A percentile compares a stretch with the other conserved stretches of the same genome.
phyloP scores from a whole-genome alignment of 2,329 filamentous ascomycete species.

The Ceratocystis lukuohia region DNA sequence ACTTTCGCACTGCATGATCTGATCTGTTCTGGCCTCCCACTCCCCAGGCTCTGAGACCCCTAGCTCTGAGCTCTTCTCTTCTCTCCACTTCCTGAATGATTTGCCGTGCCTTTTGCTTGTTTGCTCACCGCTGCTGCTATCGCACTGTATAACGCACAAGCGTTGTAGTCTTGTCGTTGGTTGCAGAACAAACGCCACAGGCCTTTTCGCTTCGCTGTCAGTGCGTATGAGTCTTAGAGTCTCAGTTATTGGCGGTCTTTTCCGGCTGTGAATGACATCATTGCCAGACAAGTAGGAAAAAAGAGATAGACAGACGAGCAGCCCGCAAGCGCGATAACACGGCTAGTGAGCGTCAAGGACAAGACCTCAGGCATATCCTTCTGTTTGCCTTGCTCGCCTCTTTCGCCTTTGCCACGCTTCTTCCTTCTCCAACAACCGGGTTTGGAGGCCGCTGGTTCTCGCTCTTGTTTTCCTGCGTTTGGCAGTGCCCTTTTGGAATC shows the following conservation, averaged over 20 bases:
- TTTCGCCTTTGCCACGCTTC: background rate
- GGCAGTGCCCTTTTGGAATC: background rate
- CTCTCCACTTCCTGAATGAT: background rate
- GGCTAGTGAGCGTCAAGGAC: background rate
- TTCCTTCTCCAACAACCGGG: background rate
- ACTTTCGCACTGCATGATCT: background rate
- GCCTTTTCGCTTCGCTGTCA: background rate
- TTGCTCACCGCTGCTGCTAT: constrained; percentile 1
- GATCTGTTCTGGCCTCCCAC: background rate
- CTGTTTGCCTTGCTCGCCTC: background rate
- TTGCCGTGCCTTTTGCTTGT: background rate
- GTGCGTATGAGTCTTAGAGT: background rate
- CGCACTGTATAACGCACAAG: background rate
- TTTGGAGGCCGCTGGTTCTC: background rate
- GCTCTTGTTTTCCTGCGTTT: background rate
- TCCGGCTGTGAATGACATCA: background rate
- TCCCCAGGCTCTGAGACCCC: background rate
- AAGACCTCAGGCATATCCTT: background rate
- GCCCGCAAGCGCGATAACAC: background rate
- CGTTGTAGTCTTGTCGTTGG: background rate
- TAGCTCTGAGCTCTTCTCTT: background rate
- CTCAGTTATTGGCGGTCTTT: background rate
- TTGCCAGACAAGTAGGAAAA: background rate
- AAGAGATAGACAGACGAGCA: background rate
- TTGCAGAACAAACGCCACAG: background rate